These are phyloP conservation scores for Amphicarpaea edgeworthii DNA, from an alignment of 306 rosid species.

Conservation along the genomic window DNA sequence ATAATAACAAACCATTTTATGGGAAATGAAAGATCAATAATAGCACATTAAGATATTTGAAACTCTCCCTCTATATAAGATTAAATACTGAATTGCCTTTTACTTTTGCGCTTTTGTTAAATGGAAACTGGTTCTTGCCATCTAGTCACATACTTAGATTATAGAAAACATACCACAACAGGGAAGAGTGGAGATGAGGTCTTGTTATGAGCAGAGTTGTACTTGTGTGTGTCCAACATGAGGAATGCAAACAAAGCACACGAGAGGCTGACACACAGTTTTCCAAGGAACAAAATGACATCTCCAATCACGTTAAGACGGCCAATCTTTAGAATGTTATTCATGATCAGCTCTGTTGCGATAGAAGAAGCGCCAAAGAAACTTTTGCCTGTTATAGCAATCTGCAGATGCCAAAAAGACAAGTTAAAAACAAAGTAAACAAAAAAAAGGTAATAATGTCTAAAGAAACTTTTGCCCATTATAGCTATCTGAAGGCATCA, in stretches of 20 bases:
- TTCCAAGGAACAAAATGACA: slow-evolving; percentile 92
- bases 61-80: neutral
- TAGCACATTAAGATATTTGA: neutral
- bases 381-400: slow-evolving; percentile 91
- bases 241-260: slow-evolving; percentile 91
- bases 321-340: slow-evolving; percentile 90
- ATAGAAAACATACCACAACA: slow-evolving; percentile 74
- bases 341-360: slow-evolving; percentile 86
- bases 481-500: neutral
- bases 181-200: slow-evolving; percentile 96
- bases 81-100: slow-evolving; percentile 20
- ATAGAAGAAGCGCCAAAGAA: slow-evolving; percentile 81
- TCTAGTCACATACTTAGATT: slow-evolving; percentile 2
- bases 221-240: slow-evolving; percentile 90
- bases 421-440: slow-evolving; percentile 3
- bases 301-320: slow-evolving; percentile 96
- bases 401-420: slow-evolving; percentile 60
- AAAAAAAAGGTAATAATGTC: neutral
- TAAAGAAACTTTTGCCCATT: neutral
- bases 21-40: neutral
- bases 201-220: slow-evolving; percentile 80
- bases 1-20: neutral
- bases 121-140: too few species aligned
- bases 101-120: too few species aligned
- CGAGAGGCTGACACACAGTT: slow-evolving; percentile 90